Evolutionary conservation across 768 basidiomycete genomes (phyloP), one percentile per base, ranked within the genome.

Genomic region (Lentinus tigrinus): DNA sequence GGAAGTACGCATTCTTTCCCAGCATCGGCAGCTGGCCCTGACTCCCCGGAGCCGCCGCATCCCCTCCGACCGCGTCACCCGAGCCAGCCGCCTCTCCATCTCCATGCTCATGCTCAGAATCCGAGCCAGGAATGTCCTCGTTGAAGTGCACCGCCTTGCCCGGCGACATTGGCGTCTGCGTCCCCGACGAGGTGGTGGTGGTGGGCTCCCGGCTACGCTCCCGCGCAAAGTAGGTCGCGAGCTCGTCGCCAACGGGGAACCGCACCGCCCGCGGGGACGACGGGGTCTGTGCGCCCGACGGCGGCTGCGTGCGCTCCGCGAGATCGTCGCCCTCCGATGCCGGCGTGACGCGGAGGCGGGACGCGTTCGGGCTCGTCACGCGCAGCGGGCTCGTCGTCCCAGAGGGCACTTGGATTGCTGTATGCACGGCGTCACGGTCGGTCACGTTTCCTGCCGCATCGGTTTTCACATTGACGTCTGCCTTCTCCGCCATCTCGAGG

Each of bases 1-100:
- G 73, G 68, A 78, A 75, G 58, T 65, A 73, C 36, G 72, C 71
- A 21, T 67, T 48, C 65, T 65, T 72, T 23, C 59, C 48, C 23
- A 42, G 47, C 43, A 44, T 21, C 27, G 58, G 44, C 19, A 31
- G 51, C 36, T 46, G 57, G 40, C 44, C 37, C 27, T 26, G 42
- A 31, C 47, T 31, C 31, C 31, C 31, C 31, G 31, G 31, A 14
- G 4, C n/a, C 16, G 23, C 24, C 47, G 43, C 26, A 31, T 7
- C n/a, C 6, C 46, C 51, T 6, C 37, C 44, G 14, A 31, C 38
- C 46, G n/a, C 44, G 44, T 31, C 51, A 4, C 28, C 51, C 16
- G 38, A 3, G 16, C 37, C 4, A 19, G 34, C 26, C 21, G 5
- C 19, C 2, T 38, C 48, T 23, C 50, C 13, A 24, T 39, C 24